phyloP scores from a whole-genome alignment of 768 basidiomycete species.

The Leccinum fibrillosum region DNA sequence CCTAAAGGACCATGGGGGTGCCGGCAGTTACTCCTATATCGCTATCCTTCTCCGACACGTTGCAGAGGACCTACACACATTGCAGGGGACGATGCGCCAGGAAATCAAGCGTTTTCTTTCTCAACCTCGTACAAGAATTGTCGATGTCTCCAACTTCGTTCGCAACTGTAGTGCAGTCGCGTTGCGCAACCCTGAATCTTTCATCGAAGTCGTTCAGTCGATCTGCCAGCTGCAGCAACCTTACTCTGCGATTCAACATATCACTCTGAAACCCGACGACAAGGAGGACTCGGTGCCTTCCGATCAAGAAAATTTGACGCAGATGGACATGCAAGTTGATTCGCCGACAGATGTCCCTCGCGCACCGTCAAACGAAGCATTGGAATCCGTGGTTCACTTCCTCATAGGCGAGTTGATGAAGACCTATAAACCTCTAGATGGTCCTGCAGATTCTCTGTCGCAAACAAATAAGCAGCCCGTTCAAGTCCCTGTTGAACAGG shows the following conservation, averaged over 20 bases:
- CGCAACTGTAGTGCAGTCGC: constrained; percentile 76
- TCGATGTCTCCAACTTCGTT: constrained; percentile 72
- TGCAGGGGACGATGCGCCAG: constrained; percentile 75
- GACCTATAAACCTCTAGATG: constrained; percentile 49
- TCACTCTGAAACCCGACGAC: constrained; percentile 51
- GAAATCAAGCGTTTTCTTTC: constrained; percentile 80
- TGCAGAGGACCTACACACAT: constrained; percentile 67
- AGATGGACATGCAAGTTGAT: constrained; percentile 63
- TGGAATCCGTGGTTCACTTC: constrained; percentile 64
- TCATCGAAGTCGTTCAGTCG: constrained; percentile 69
- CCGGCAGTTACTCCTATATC: constrained; percentile 77
- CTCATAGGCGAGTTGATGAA: constrained; percentile 69
- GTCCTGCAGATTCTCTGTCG: constrained; percentile 15
- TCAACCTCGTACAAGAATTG: constrained; percentile 62
- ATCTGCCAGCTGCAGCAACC: constrained; percentile 73
- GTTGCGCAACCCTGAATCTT: constrained; percentile 72
- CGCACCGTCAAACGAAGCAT: constrained; percentile 38
- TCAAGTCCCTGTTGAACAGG: constrained; percentile 11
- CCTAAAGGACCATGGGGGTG: constrained; percentile 53
- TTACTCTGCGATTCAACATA: constrained; percentile 51
- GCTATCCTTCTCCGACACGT: constrained; percentile 89
- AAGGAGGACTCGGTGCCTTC: constrained; percentile 11
- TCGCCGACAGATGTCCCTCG: constrained; percentile 21
- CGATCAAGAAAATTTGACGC: constrained; percentile 16
- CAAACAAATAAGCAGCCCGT: constrained; percentile 15